Conservation (phyloP, 768 basidiomycete species). For the Chalciporus chontae region DNA sequence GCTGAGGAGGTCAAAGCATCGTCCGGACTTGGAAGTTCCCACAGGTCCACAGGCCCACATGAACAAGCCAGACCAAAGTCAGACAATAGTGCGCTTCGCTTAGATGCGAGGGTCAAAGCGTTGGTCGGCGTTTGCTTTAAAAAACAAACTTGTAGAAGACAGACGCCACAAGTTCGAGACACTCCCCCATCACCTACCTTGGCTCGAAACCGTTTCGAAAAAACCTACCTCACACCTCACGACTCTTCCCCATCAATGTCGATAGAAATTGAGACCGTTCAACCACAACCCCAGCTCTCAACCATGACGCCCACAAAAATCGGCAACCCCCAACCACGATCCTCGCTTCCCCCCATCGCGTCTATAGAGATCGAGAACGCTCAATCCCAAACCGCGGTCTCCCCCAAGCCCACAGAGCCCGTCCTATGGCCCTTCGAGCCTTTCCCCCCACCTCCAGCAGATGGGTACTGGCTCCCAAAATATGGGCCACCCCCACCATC, state of each 20-base stretch:
- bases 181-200: not conserved
- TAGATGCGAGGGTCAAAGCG: not conserved
- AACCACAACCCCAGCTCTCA: not conserved
- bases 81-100: not conserved
- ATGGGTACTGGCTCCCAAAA: constrained; percentile 27
- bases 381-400: not conserved
- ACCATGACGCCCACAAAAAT: not conserved
- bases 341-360: constrained; percentile 1
- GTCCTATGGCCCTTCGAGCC: constrained; percentile 26
- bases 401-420: not conserved
- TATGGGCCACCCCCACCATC: constrained; percentile 15
- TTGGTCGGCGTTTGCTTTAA: not conserved
- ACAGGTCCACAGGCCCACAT: not conserved
- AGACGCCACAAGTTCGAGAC: not conserved
- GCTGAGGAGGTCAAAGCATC: no score
- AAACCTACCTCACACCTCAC: not conserved
- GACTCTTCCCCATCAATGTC: not conserved
- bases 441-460: constrained; percentile 25
- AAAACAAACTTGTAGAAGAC: not conserved
- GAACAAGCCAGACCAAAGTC: not conserved
- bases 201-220: not conserved
- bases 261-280: not conserved
- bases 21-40: not conserved
- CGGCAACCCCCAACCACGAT: not conserved
- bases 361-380: constrained; percentile 2